A percentile compares a stretch with the other conserved stretches of the same genome.
Conservation (phyloP, 2,329 filamentous ascomycete species). For the Juglanconis oblonga region DNA sequence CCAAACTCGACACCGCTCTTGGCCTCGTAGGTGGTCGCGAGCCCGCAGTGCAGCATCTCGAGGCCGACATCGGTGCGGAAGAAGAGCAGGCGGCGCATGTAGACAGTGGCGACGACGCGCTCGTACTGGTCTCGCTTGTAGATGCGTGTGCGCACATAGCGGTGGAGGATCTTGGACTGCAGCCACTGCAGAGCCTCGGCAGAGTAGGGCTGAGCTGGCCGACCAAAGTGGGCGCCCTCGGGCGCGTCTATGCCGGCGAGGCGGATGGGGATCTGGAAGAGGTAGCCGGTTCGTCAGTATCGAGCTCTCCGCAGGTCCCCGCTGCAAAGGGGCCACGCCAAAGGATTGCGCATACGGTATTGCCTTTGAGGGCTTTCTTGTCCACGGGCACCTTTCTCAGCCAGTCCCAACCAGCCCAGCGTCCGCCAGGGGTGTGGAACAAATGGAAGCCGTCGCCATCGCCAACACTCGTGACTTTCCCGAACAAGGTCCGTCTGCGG, state of each 20-base stretch:
- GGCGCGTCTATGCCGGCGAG: conserved; percentile 92
- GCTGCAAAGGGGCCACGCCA: not conserved
- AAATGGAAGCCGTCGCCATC: conserved; percentile 96
- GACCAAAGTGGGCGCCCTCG: conserved; percentile 88
- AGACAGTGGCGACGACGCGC: conserved; percentile 83
- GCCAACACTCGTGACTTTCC: conserved; percentile 86
- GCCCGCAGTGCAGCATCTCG: conserved; percentile 80
- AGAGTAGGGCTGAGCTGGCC: conserved; percentile 78
- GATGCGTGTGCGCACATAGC: conserved; percentile 76
- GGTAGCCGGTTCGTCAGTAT: not conserved
- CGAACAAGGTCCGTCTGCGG: conserved; percentile 73
- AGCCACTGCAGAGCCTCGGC: conserved; percentile 81
- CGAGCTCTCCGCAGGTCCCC: not conserved
- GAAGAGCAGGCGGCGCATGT: conserved; percentile 62
- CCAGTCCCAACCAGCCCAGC: conserved; percentile 89
- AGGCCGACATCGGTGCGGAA: conserved; percentile 78
- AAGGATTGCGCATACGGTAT: conserved; percentile 57
- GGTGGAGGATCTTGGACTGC: conserved; percentile 65
- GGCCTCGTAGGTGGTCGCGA: conserved; percentile 92
- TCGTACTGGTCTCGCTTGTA: conserved; percentile 90
- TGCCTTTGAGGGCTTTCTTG: conserved; percentile 67
- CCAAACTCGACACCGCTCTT: conserved; percentile 90
- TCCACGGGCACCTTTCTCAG: conserved; percentile 69
- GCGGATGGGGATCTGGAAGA: conserved; percentile 72
- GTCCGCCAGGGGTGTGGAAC: conserved; percentile 92